Evolutionary conservation across 768 basidiomycete genomes (phyloP), one percentile per base, ranked within the genome.

Genomic region (Candolleomyces eurysporus): DNA sequence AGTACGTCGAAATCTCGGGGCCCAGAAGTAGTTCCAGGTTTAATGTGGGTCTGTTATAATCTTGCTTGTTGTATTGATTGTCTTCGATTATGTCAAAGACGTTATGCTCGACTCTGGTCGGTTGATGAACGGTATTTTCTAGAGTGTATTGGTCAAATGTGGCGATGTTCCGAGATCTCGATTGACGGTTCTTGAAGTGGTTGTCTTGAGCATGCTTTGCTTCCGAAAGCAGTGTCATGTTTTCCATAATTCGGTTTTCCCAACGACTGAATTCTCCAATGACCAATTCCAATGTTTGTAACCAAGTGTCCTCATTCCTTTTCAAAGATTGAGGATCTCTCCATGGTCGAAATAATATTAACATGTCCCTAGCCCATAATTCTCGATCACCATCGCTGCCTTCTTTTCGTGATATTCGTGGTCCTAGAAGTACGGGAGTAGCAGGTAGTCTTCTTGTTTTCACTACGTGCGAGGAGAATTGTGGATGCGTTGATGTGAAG

Each of bases 331-430:
- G 14, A n/a, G 43, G 39, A 7, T 10, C n/a, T 30, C 55, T 57
- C 55, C 55, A 57, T 7, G 55, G 39, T 13, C 48, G 14, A 26
- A 64, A 53, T 21, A 49, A 61, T 52, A 58, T 63, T 58, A 62
- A 45, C 56, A 67, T 52, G 13, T 55, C 46, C n/a, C 39, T 17
- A 42, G 55, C 60, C 59, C 63, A 57, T 13, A 21, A 6, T 14
- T 57, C 40, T 50, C 52, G 5, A 3, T 32, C 13, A 32, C 52
- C 7, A 3, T 2, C 14, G 13, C 52, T 5, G 31, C 11, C 30
- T 32, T 30, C 17, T 30, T 31, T 17, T 19, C n/a, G n/a, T 26
- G 26, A 53, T 53, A 14, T 17, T 36, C n/a, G 32, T 2, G 55
- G 55, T 4, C 55, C 55, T 42, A 57, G 22, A 3, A 57, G 39